These are phyloP conservation scores for Microbotryum violaceum DNA, from an alignment of 1,284 basidiomycete species.

Conservation along the genomic window DNA sequence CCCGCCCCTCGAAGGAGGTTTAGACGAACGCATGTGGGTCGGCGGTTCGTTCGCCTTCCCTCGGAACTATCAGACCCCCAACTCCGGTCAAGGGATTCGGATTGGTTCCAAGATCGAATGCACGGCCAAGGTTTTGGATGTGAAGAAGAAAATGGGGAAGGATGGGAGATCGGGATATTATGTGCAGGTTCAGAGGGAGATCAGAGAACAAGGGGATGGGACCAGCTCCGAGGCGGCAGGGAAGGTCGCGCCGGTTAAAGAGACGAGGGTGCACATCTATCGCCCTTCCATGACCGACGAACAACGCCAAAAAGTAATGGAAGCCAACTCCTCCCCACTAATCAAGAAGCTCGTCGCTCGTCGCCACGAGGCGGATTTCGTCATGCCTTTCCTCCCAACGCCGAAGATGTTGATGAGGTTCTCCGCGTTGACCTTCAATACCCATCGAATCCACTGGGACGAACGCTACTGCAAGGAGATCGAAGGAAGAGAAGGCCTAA, in stretches of 20 bases:
- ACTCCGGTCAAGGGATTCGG: neutral
- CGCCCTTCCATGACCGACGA: neutral
- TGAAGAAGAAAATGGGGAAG: neutral
- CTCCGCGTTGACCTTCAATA: slow-evolving; percentile 37
- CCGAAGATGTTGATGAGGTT: slow-evolving; percentile 29
- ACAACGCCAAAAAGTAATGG: no score
- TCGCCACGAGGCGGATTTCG: neutral
- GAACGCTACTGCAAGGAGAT: slow-evolving; percentile 33
- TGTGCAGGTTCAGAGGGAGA: neutral
- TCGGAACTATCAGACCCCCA: neutral
- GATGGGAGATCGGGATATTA: slow-evolving; percentile 5
- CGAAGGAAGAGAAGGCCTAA: slow-evolving; percentile 31
- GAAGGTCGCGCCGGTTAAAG: neutral
- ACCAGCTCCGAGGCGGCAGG: neutral
- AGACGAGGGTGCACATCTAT: slow-evolving; percentile 7
- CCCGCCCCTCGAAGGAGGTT: neutral
- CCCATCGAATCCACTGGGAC: slow-evolving; percentile 37
- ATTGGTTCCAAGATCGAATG: slow-evolving; percentile 2
- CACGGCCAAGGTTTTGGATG: neutral
- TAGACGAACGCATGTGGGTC: slow-evolving; percentile 11
- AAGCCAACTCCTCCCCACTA: neutral
- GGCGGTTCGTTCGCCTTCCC: slow-evolving; percentile 1
- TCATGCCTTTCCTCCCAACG: neutral
- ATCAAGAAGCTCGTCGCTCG: neutral
- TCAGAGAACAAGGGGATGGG: neutral